phyloP scores from a whole-genome alignment of 116 monocot genomes.

The Dioscorea cayenensis region DNA sequence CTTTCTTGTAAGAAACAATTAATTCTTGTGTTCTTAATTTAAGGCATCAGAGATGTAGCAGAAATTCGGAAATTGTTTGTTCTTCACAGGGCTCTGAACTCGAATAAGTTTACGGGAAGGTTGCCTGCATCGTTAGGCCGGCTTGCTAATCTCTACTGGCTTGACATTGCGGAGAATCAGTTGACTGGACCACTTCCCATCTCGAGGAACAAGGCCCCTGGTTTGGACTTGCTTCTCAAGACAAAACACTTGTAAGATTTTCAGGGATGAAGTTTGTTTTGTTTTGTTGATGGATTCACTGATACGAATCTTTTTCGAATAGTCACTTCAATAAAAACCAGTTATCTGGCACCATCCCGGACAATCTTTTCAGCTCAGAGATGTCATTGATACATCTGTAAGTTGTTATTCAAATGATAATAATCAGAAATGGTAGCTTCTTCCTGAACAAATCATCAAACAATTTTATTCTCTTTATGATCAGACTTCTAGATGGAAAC shows the following conservation, averaged over 20 bases:
- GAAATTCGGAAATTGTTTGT: neutral
- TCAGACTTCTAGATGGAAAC: conserved; percentile 86
- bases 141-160: conserved; percentile 70
- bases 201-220: conserved; percentile 43
- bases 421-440: neutral
- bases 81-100: conserved; percentile 69
- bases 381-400: conserved; percentile 84
- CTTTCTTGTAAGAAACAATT: conserved; percentile 50
- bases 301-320: neutral
- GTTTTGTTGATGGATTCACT: neutral
- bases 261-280: neutral
- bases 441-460: neutral
- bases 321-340: conserved; percentile 96
- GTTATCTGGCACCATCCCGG: conserved; percentile 66
- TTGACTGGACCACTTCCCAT: conserved; percentile 64
- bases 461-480: neutral
- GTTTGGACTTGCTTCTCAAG: conserved; percentile 64
- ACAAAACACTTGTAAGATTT: conserved; percentile 87
- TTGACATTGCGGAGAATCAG: conserved; percentile 82
- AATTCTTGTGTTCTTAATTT: neutral
- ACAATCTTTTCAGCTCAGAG: conserved; percentile 56
- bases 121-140: conserved; percentile 73
- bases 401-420: conserved; percentile 13
- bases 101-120: conserved; percentile 69
- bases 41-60: neutral